phyloP scores from a whole-genome alignment of 805 yeast species.

The Saccharomycopsis capsularis region DNA sequence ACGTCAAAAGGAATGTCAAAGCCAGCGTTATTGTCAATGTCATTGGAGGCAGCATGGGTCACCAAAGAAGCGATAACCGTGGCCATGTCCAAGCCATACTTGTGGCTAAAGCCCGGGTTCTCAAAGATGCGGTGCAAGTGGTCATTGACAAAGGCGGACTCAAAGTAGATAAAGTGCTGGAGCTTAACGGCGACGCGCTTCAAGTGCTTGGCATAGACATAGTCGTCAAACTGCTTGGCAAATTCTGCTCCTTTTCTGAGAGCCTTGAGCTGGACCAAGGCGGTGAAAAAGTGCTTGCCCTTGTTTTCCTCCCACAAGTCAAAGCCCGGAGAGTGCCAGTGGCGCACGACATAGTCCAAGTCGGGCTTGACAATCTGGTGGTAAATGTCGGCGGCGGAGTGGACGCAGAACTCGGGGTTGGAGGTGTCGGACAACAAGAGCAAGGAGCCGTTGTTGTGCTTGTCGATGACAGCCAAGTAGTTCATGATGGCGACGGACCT shows the following conservation, averaged over 20 bases:
- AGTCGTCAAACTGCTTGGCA: conserved; percentile 27
- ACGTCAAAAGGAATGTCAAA: conserved; percentile 55
- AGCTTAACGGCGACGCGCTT: background rate
- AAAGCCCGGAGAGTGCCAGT: conserved; percentile 53
- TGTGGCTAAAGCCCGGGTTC: conserved; percentile 22
- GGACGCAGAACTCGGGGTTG: background rate
- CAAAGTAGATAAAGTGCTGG: conserved; percentile 10
- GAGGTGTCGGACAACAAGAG: conserved; percentile 24
- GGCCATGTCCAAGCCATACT: conserved; percentile 79
- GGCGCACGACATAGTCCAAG: conserved; percentile 42
- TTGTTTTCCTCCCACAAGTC: conserved; percentile 76
- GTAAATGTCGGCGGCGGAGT: conserved; percentile 30
- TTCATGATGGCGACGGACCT: conserved; percentile 48
- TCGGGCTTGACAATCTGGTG: conserved; percentile 50
- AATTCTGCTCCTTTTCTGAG: conserved; percentile 40
- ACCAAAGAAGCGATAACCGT: conserved; percentile 40
- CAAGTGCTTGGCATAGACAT: conserved; percentile 20
- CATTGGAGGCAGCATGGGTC: conserved; percentile 43
- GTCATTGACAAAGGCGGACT: conserved; percentile 12
- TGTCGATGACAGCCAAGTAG: conserved; percentile 13
- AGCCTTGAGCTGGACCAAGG: conserved; percentile 55
- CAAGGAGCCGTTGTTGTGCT: conserved; percentile 23
- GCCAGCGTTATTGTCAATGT: conserved; percentile 31
- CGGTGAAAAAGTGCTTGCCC: conserved; percentile 59
- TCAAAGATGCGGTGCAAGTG: conserved; percentile 14